Evolutionary conservation across 345 rosid genomes (phyloP), one percentile per base, ranked within the genome.

Genomic region (Euphorbia peplus): DNA sequence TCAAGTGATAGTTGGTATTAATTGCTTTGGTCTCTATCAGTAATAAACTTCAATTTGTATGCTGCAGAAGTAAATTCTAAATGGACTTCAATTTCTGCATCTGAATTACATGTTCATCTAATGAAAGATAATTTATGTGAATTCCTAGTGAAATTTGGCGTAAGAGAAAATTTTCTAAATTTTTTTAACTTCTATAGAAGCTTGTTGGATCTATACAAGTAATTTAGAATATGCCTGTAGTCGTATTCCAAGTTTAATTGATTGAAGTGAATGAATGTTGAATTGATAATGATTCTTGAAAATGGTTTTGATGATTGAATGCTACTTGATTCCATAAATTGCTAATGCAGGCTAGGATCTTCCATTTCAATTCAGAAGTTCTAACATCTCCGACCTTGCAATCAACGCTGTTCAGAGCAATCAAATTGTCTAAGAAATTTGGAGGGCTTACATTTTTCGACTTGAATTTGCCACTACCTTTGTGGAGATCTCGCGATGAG

Each of bases 371-470:
- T 76, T 84, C 98, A 14, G 91, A 81, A 75, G 91, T 84, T 71
- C 75, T 91, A 56, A 80, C 80, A 7, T 86, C 90, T 46, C 79
- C 87, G 25, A 82, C 83, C 4, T 83, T 89, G 95, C 63, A 71
- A 41, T 62, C 78, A 0, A 72, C 97, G 15, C 87, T 91, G 18
- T 81, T 78, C 15, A 83, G 67, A 79, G 93, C 97, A 13, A 86
- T 93, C 52, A 80, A 76, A 35, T 85, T 76, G 85, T 93, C 91
- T 37, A 86, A 88, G 69, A 88, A 88, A 66, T 93, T 81, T 67
- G 96, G 97, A 29, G 92, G 92, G 53, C 92, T 82, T 18, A 73
- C 84, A 26, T 89, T 93, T 83, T 93, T 83, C 15, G 97, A 91
- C 71, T 67, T 75, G 81, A 93, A 93, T 75, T 69, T 93, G 69